phyloP scores from a whole-genome alignment of 257 asterid species.

The Agastache rugosa region DNA sequence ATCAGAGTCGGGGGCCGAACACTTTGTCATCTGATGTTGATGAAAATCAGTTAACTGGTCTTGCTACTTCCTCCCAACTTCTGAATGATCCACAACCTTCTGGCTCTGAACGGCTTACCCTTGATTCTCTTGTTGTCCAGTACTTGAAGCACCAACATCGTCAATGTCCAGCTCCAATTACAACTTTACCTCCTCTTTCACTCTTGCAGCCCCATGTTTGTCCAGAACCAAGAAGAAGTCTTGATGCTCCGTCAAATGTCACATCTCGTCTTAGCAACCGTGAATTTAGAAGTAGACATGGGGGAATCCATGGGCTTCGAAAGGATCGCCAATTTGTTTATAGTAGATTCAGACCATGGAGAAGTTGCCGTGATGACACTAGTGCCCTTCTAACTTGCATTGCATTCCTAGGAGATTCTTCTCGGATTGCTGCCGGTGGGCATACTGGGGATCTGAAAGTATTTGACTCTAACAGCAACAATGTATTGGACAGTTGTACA shows the following conservation, averaged over 20 bases:
- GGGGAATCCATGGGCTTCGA: slow-evolving; percentile 85
- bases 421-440: slow-evolving; percentile 81
- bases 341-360: slow-evolving; percentile 96
- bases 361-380: slow-evolving; percentile 87
- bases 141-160: slow-evolving; percentile 97
- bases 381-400: slow-evolving; percentile 76
- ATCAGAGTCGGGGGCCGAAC: slow-evolving; percentile 47
- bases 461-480: slow-evolving; percentile 81
- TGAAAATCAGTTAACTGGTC: slow-evolving; percentile 52
- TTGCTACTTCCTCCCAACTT: slow-evolving; percentile 54
- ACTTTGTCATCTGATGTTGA: slow-evolving; percentile 55
- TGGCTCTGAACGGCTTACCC: slow-evolving; percentile 68
- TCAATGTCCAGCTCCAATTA: slow-evolving; percentile 97
- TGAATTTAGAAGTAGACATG: slow-evolving; percentile 76
- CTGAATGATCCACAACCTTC: slow-evolving; percentile 67
- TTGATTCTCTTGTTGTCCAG: slow-evolving; percentile 94
- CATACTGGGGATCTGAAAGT: slow-evolving; percentile 92
- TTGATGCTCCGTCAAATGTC: slow-evolving; percentile 92
- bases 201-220: slow-evolving; percentile 96
- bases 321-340: slow-evolving; percentile 94
- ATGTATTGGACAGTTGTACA: slow-evolving; percentile 69
- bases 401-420: slow-evolving; percentile 84
- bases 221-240: slow-evolving; percentile 91
- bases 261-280: slow-evolving; percentile 91
- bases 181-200: slow-evolving; percentile 97